These are phyloP conservation scores for Penicillium psychrosexuale DNA, from an alignment of 2,329 filamentous ascomycete genomes.

Conservation along the genomic window DNA sequence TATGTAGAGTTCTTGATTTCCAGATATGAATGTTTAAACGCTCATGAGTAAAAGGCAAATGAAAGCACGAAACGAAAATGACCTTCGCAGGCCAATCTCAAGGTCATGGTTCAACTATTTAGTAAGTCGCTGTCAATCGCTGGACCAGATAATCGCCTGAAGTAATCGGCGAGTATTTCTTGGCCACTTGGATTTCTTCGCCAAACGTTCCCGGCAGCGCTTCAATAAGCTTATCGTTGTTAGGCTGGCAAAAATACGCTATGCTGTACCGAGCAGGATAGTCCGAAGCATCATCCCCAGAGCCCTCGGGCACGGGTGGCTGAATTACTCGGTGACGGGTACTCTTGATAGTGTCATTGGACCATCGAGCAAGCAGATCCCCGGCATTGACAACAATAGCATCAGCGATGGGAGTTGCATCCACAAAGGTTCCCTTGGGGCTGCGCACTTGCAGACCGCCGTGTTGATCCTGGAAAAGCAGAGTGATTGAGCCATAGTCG, in stretches of 20 bases:
- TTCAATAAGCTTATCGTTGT: conserved; percentile 71
- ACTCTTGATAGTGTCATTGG: conserved; percentile 85
- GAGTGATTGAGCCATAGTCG: conserved; percentile 56
- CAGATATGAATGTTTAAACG: not conserved
- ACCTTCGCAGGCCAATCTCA: not conserved
- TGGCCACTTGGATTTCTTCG: conserved; percentile 56
- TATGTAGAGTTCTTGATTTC: not conserved
- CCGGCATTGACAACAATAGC: conserved; percentile 88
- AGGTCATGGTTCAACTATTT: not conserved
- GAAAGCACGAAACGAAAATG: too few species aligned
- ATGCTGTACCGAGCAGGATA: conserved; percentile 82
- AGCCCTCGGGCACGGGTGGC: conserved; percentile 58
- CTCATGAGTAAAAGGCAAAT: not conserved
- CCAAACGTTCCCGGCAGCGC: conserved; percentile 75
- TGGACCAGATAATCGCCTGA: conserved; percentile 78
- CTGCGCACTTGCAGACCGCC: conserved; percentile 63
- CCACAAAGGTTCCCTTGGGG: conserved; percentile 72
- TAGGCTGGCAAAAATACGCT: conserved; percentile 90
- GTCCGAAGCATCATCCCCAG: conserved; percentile 31
- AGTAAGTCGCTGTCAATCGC: conserved; percentile 71
- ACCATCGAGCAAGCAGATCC: conserved; percentile 81
- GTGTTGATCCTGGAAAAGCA: conserved; percentile 55
- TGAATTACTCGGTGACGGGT: conserved; percentile 89
- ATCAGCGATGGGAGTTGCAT: conserved; percentile 75
- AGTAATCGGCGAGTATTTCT: conserved; percentile 75